Evolutionary conservation across 2,329 filamentous ascomycete species (phyloP).

Genomic region (Zasmidium citrigriseum): DNA sequence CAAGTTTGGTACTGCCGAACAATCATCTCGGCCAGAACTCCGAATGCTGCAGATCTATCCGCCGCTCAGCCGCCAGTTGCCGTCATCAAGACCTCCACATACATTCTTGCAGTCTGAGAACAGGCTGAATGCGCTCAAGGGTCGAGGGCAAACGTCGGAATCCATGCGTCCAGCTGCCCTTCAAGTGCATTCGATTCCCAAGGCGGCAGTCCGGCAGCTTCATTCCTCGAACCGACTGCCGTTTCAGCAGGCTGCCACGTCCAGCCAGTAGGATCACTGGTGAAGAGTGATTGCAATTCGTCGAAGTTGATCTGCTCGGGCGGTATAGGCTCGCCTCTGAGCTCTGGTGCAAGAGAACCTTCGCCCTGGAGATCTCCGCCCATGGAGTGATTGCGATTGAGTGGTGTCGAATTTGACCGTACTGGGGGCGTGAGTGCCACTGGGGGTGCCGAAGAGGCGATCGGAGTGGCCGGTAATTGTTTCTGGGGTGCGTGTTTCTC

Average conservation of each 20-base stretch:
- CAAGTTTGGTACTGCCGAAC: no score
- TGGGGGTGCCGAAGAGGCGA: background rate
- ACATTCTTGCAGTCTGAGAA: background rate
- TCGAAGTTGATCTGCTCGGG: constrained; percentile 26
- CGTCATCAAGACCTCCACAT: no score
- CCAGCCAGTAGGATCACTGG: constrained; percentile 27
- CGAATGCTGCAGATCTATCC: background rate
- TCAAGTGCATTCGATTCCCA: constrained; percentile 27
- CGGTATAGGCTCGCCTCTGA: constrained; percentile 6
- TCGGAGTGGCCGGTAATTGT: constrained; percentile 8
- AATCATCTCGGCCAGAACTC: no score
- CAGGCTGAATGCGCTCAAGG: constrained; percentile 1
- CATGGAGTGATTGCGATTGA: background rate
- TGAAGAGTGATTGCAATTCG: constrained; percentile 26
- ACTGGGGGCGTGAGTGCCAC: background rate
- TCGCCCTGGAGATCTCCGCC: background rate
- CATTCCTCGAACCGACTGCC: constrained; percentile 23
- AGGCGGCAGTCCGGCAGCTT: constrained; percentile 24
- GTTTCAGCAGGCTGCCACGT: constrained; percentile 30
- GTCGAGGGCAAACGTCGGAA: constrained; percentile 23
- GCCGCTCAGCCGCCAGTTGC: background rate
- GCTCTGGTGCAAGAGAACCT: constrained; percentile 15
- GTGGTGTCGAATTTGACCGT: background rate
- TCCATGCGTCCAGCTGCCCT: constrained; percentile 26
- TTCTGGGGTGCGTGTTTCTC: constrained; percentile 28